Conservation (phyloP, 164 flowering plant genomes). For the Echeveria elegans region DNA sequence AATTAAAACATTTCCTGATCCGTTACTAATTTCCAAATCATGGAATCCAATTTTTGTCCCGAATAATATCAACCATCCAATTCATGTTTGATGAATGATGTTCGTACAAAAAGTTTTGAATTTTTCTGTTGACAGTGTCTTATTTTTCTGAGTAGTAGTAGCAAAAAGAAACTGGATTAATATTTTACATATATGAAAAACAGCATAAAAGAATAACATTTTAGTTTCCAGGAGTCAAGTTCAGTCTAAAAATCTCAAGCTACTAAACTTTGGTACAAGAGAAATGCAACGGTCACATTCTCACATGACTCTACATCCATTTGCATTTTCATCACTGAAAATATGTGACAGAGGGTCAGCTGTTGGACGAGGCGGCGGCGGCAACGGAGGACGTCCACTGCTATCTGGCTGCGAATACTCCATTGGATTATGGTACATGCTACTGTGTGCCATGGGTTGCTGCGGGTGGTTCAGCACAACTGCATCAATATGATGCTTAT, state of each 20-base stretch:
- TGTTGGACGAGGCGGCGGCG: neutral
- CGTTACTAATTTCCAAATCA: too few relatives aligned
- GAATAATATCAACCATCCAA: too few relatives aligned
- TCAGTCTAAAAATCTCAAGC: neutral
- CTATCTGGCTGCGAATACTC: neutral
- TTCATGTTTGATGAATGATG: too few relatives aligned
- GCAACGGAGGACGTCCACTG: neutral
- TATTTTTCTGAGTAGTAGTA: too few relatives aligned
- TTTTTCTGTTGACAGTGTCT: too few relatives aligned
- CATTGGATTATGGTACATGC: neutral
- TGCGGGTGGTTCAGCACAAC: neutral
- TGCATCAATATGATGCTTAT: neutral
- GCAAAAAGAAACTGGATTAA: too few relatives aligned
- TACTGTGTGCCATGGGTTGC: neutral
- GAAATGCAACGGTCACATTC: neutral
- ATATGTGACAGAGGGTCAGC: neutral
- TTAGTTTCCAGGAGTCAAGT: too few relatives aligned
- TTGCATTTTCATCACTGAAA: neutral
- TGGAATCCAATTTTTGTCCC: too few relatives aligned
- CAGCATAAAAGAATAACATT: too few relatives aligned
- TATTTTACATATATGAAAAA: too few relatives aligned
- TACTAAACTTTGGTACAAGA: neutral
- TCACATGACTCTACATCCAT: neutral
- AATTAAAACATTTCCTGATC: too few relatives aligned
- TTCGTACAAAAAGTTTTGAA: too few relatives aligned